Conservation (phyloP, 1,139 yeast genomes). For the Casaregolazyma suthepensis region DNA sequence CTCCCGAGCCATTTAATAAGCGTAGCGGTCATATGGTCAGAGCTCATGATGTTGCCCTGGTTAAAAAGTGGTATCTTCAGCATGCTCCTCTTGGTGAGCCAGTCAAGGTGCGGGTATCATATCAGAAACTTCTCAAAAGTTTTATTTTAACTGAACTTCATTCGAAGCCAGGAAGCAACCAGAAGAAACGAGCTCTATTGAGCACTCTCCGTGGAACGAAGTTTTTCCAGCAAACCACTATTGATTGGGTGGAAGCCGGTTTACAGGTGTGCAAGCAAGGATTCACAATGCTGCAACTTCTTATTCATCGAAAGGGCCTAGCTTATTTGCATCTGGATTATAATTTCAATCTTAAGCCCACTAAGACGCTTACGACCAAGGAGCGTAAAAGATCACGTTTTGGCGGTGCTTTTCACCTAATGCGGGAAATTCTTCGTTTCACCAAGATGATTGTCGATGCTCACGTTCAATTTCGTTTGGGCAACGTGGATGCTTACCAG, state of each 20-base stretch:
- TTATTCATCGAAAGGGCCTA: constrained; percentile 86
- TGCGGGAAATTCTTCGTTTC: constrained; percentile 79
- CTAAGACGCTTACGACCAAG: constrained; percentile 91
- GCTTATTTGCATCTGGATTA: constrained; percentile 92
- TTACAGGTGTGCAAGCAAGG: constrained; percentile 91
- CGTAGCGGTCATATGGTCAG: constrained; percentile 66
- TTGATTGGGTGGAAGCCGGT: constrained; percentile 99
- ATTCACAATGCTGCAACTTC: constrained; percentile 81
- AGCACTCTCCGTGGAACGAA: constrained; percentile 69
- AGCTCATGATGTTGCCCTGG: constrained; percentile 84
- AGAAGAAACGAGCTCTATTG: constrained; percentile 53
- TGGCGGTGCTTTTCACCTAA: constrained; percentile 93
- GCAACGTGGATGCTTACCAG: constrained; percentile 89
- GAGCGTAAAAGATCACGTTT: constrained; percentile 94
- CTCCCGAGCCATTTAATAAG: constrained; percentile 80
- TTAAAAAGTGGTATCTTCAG: constrained; percentile 76
- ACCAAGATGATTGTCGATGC: constrained; percentile 85
- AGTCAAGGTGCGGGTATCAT: constrained; percentile 74
- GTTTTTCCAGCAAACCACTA: constrained; percentile 82
- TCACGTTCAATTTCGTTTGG: constrained; percentile 84
- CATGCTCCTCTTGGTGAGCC: constrained; percentile 57
- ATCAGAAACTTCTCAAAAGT: constrained; percentile 76
- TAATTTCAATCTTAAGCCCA: constrained; percentile 92
- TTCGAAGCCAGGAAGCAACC: constrained; percentile 36
- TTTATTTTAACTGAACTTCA: constrained; percentile 64